phyloP scores from a whole-genome alignment of 2,329 filamentous ascomycete genomes.

The Xylogone sp. region DNA sequence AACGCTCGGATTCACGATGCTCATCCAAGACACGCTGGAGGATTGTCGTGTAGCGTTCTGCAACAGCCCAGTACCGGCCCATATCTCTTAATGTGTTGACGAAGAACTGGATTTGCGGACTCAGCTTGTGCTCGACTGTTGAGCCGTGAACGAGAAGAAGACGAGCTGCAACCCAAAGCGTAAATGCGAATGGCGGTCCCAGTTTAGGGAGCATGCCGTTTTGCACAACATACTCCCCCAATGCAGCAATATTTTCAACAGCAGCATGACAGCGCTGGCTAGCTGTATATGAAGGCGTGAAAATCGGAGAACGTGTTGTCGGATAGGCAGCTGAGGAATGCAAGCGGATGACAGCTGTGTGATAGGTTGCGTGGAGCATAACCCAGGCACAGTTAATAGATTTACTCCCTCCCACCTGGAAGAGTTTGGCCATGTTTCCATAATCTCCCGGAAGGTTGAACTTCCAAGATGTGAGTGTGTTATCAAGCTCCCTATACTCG shows the following conservation, averaged over 20 bases:
- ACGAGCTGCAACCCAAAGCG: constrained; percentile 85
- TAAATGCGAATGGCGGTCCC: constrained; percentile 88
- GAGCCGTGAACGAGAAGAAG: constrained; percentile 86
- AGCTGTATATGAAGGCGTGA: constrained; percentile 83
- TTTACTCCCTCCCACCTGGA: constrained; percentile 65
- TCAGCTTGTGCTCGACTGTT: constrained; percentile 80
- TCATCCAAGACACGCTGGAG: constrained; percentile 83
- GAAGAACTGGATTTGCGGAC: constrained; percentile 74
- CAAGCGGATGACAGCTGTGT: constrained; percentile 83
- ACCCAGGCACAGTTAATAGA: constrained; percentile 78
- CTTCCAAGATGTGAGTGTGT: constrained; percentile 76
- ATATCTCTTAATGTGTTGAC: constrained; percentile 78
- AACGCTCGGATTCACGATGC: constrained; percentile 71
- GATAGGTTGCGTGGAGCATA: constrained; percentile 87
- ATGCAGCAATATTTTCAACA: constrained; percentile 75
- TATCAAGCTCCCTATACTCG: constrained; percentile 81
- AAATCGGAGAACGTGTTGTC: constrained; percentile 82
- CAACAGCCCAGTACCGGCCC: constrained; percentile 82
- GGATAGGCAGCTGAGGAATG: constrained; percentile 93
- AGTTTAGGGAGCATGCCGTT: constrained; percentile 74
- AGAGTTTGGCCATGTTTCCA: constrained; percentile 76
- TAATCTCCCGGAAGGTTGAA: constrained; percentile 79
- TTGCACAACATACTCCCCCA: constrained; percentile 74
- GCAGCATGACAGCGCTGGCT: constrained; percentile 79
- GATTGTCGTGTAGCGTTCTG: constrained; percentile 74